Evolutionary conservation across 2,329 filamentous ascomycete genomes (phyloP).

Genomic region (Lithohypha guttulata): DNA sequence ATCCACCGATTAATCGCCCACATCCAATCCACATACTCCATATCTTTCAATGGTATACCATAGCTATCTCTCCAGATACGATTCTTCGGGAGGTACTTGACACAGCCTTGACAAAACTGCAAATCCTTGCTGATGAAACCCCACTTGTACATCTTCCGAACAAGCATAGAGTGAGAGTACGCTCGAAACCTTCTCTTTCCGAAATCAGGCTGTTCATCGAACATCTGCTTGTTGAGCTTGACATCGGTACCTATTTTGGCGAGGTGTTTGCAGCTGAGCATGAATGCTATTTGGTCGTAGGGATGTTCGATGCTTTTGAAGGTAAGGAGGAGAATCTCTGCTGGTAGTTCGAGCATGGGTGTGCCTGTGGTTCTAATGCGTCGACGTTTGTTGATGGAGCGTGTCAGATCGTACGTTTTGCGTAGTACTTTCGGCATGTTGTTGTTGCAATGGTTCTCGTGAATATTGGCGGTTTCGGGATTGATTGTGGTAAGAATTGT

Average conservation of each 20-base stretch:
- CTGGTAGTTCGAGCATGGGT: too few species aligned
- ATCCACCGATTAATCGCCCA: constrained; percentile 7
- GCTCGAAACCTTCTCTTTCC: not conserved
- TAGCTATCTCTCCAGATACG: not conserved
- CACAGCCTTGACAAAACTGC: constrained; percentile 7
- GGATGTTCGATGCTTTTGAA: constrained; percentile 9
- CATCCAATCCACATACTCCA: constrained; percentile 9
- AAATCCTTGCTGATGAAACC: constrained; percentile 2
- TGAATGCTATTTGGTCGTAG: constrained; percentile 10
- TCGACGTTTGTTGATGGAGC: too few species aligned
- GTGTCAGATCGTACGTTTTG: too few species aligned
- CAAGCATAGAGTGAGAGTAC: constrained; percentile 1
- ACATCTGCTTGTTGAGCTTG: not conserved
- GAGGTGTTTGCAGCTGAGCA: constrained; percentile 7
- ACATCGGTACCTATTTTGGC: not conserved
- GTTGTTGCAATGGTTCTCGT: too few species aligned
- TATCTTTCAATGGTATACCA: not conserved
- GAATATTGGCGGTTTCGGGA: too few species aligned
- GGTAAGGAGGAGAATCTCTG: constrained; percentile 1
- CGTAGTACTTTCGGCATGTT: too few species aligned
- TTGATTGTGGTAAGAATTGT: too few species aligned
- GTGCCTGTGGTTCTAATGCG: too few species aligned
- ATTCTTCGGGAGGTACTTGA: constrained; percentile 9
- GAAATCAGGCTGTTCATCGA: not conserved
- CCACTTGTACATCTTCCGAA: constrained; percentile 6